Evolutionary conservation across 1,284 basidiomycete genomes (phyloP).

Genomic region (Wolfiporia cocos): DNA sequence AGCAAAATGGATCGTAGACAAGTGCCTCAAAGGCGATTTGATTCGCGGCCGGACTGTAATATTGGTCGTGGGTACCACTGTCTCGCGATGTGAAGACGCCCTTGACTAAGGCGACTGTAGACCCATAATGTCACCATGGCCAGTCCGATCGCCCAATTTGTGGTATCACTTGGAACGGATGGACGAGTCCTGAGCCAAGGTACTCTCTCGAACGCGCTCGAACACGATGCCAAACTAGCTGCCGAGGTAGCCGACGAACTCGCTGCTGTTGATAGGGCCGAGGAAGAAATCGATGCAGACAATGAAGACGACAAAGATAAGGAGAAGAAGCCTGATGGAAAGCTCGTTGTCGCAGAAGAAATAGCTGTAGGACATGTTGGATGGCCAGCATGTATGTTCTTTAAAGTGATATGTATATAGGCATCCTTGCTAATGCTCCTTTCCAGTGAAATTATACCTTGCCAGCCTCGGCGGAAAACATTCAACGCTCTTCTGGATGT

Average conservation of each 20-base stretch:
- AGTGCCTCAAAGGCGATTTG: conserved; percentile 64
- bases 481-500: conserved; percentile 27
- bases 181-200: conserved; percentile 40
- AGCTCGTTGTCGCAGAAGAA: conserved; percentile 50
- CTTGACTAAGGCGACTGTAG: conserved; percentile 22
- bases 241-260: conserved; percentile 34
- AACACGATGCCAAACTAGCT: conserved; percentile 29
- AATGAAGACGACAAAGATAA: conserved; percentile 17
- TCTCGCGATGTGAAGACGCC: conserved; percentile 43
- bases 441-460: conserved; percentile 25
- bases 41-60: conserved; percentile 63
- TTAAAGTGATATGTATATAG: no score
- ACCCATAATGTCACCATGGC: conserved; percentile 41
- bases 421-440: no score
- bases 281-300: conserved; percentile 10
- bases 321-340: no score
- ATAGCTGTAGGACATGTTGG: conserved; percentile 46
- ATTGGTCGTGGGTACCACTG: conserved; percentile 46
- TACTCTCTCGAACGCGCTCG: conserved; percentile 34
- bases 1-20: conserved; percentile 69
- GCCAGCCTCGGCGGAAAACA: conserved; percentile 25
- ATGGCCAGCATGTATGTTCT: conserved; percentile 20
- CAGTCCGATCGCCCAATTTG: conserved; percentile 51
- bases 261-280: conserved; percentile 21
- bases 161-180: conserved; percentile 48